Evolutionary conservation across 768 basidiomycete genomes (phyloP).

Genomic region (Phanerochaete sordida): DNA sequence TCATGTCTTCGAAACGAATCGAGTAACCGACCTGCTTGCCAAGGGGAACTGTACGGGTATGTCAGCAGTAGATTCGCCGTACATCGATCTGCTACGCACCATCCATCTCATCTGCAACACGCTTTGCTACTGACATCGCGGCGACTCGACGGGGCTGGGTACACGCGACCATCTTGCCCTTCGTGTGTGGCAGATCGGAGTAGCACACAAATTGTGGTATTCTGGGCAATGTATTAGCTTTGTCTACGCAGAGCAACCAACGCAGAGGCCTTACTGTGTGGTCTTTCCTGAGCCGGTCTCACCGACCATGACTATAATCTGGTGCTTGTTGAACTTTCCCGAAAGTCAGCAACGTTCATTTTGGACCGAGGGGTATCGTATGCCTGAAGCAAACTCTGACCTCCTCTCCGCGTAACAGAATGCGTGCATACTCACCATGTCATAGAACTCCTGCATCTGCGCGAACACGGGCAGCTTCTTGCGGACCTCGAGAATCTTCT

Average conservation of each 20-base stretch:
- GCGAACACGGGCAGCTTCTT: constrained; percentile 89
- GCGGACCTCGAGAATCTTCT: constrained; percentile 78
- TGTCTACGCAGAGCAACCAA: not conserved
- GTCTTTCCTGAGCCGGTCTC: constrained; percentile 97
- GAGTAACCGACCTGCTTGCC: constrained; percentile 97
- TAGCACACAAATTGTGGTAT: constrained; percentile 97
- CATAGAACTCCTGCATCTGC: constrained; percentile 91
- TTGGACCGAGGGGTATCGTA: constrained; percentile 15
- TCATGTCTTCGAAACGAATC: constrained; percentile 98
- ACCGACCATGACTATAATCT: constrained; percentile 88
- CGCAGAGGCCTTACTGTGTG: constrained; percentile 64
- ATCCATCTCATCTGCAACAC: constrained; percentile 99
- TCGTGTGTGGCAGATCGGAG: constrained; percentile 88
- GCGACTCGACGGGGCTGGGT: constrained; percentile 96
- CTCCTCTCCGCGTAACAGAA: constrained; percentile 20
- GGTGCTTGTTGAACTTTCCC: constrained; percentile 65
- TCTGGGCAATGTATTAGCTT: constrained; percentile 50
- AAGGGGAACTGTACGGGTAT: constrained; percentile 63
- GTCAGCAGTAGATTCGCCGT: not conserved
- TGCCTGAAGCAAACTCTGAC: constrained; percentile 27
- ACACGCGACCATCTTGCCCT: constrained; percentile 90
- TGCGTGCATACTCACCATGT: constrained; percentile 59
- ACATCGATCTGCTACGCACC: constrained; percentile 48
- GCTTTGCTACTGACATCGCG: constrained; percentile 97
- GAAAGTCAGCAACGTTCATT: constrained; percentile 24